Conservation (phyloP, 176 grass and related monocot species). For the Triticum dicoccoides region DNA sequence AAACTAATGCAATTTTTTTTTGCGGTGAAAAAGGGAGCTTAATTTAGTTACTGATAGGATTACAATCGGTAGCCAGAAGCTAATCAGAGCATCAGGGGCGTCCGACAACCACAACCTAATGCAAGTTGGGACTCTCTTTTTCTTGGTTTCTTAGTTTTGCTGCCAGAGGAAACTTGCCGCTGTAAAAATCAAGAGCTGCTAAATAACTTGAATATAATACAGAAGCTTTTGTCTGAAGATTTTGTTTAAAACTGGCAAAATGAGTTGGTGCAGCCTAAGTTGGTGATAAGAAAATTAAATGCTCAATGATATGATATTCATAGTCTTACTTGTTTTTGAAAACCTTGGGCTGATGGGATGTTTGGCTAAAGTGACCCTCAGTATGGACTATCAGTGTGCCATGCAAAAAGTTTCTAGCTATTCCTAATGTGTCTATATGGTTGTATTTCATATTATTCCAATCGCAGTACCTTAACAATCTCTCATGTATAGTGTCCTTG, state of each 20-base stretch:
- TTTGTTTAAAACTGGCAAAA: neutral
- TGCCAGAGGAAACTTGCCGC: neutral
- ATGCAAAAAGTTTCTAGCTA: neutral
- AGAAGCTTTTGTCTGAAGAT: neutral
- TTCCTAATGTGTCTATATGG: neutral
- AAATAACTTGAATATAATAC: neutral
- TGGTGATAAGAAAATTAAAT: neutral
- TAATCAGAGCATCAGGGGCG: too few relatives aligned
- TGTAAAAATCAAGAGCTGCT: neutral
- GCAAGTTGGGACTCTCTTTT: neutral
- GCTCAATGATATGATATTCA: neutral
- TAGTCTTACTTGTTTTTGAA: neutral
- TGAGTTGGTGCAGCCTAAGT: neutral
- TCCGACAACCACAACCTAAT: too few relatives aligned
- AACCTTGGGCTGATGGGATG: neutral
- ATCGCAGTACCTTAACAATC: neutral
- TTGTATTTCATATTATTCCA: neutral
- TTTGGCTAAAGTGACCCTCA: neutral
- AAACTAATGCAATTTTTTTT: neutral
- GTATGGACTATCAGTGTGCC: neutral
- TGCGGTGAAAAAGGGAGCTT: too few relatives aligned
- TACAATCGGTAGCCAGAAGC: too few relatives aligned
- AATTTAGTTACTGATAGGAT: too few relatives aligned
- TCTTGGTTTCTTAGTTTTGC: neutral
- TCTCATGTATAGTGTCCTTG: neutral